Evolutionary conservation across 257 asterid species (phyloP).

Genomic region (Mitragyna speciosa): DNA sequence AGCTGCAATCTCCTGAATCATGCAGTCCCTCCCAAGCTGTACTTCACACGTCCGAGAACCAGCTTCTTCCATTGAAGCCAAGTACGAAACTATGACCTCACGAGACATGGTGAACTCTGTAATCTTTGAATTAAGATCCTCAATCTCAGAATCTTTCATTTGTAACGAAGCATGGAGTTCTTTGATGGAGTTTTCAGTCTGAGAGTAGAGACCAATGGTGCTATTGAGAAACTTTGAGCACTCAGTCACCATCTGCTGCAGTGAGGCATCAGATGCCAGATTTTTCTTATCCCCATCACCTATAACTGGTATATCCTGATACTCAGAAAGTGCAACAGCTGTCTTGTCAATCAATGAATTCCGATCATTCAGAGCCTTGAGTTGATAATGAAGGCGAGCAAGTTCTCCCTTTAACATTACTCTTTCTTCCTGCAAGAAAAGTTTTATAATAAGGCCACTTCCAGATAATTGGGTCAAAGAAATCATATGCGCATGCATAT

Average conservation of each 20-base stretch:
- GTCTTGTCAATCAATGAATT: conserved; percentile 27
- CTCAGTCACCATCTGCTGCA: conserved; percentile 53
- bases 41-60: conserved; percentile 35
- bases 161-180: conserved; percentile 47
- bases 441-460: conserved; percentile 18
- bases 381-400: conserved; percentile 39
- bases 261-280: conserved; percentile 36
- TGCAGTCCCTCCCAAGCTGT: conserved; percentile 45
- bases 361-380: conserved; percentile 40
- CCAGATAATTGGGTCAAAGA: conserved; percentile 1
- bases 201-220: conserved; percentile 33
- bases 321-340: conserved; percentile 29
- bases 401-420: conserved; percentile 46
- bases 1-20: conserved; percentile 47
- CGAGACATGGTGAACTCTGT: conserved; percentile 46
- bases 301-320: conserved; percentile 14
- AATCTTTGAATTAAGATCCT: conserved; percentile 53
- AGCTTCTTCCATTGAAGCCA: conserved; percentile 33
- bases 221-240: conserved; percentile 45
- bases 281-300: conserved; percentile 13
- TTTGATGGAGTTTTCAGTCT: conserved; percentile 38
- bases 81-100: conserved; percentile 33
- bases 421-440: conserved; percentile 67
- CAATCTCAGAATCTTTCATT: conserved; percentile 60
- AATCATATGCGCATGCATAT: background rate